phyloP scores from a whole-genome alignment of 1,139 yeast genomes.

The Debaryomyces subglobosus region DNA sequence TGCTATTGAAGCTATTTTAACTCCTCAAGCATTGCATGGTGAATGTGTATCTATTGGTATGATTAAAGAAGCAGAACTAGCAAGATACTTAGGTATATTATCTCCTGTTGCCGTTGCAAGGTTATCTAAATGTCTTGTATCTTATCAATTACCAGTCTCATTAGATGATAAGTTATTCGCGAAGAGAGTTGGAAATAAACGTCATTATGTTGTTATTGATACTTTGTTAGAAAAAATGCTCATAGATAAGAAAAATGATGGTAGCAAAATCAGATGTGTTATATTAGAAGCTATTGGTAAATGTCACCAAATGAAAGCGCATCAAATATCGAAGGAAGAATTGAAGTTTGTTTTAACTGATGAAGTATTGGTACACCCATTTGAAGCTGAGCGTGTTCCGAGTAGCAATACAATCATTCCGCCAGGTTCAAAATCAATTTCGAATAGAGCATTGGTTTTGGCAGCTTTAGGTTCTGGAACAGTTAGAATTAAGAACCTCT shows the following conservation, averaged over 20 bases:
- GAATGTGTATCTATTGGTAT: constrained; percentile 97
- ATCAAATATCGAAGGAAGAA: constrained; percentile 77
- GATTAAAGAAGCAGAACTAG: constrained; percentile 90
- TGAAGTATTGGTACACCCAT: constrained; percentile 69
- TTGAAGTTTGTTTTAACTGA: constrained; percentile 84
- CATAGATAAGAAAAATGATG: constrained; percentile 95
- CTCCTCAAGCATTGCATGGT: constrained; percentile 96
- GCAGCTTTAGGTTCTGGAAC: constrained; percentile 92
- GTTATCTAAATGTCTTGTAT: constrained; percentile 75
- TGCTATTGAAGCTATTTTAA: constrained; percentile 94
- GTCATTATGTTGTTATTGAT: constrained; percentile 67
- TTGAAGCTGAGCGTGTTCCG: constrained; percentile 41
- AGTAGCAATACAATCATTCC: constrained; percentile 63
- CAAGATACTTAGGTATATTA: constrained; percentile 85
- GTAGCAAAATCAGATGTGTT: constrained; percentile 85
- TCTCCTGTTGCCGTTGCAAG: constrained; percentile 95
- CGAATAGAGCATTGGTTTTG: constrained; percentile 88
- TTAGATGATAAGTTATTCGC: constrained; percentile 70
- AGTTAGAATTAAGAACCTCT: constrained; percentile 78
- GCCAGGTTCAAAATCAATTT: constrained; percentile 97
- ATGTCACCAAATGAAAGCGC: constrained; percentile 88
- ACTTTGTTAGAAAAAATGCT: constrained; percentile 81
- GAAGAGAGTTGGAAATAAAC: constrained; percentile 66
- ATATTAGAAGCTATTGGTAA: constrained; percentile 82
- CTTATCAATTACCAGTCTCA: constrained; percentile 84